A percentile compares a stretch with the other conserved stretches of the same genome.
phyloP scores from a whole-genome alignment of 345 rosid genomes.

The Moricandia arvensis region DNA sequence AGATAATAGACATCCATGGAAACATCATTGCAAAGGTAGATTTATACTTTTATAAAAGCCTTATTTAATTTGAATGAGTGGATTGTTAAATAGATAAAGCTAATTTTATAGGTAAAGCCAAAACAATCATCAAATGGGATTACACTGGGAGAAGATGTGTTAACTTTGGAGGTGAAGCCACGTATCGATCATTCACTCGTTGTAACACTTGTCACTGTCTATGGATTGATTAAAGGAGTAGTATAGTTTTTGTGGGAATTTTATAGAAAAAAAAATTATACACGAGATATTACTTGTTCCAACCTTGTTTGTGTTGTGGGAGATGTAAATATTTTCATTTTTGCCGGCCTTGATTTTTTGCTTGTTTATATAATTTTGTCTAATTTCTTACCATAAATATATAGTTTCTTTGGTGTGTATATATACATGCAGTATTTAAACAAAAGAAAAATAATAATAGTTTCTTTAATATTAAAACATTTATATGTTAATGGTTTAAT shows the following conservation, averaged over 20 bases:
- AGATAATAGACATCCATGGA: conserved; percentile 29
- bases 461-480: no score
- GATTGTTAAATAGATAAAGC: not conserved
- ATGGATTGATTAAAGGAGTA: conserved; percentile 48
- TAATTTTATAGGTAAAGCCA: conserved; percentile 45
- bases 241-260: conserved; percentile 27
- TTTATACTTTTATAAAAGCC: no score
- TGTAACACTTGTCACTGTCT: conserved; percentile 45
- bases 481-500: not conserved
- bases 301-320: conserved; percentile 33
- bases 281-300: conserved; percentile 27
- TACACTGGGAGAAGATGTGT: conserved; percentile 51
- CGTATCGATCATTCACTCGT: conserved; percentile 50
- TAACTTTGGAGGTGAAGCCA: conserved; percentile 48
- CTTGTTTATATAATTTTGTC: not conserved
- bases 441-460: no score
- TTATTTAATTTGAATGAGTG: not conserved
- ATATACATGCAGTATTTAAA: no score
- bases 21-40: conserved; percentile 37
- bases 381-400: not conserved
- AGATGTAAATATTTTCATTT: conserved; percentile 21
- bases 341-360: conserved; percentile 15
- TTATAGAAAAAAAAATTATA: conserved; percentile 1
- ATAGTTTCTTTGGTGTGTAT: not conserved
- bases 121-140: conserved; percentile 55